Evolutionary conservation across 2,329 filamentous ascomycete species (phyloP), one percentile per base, ranked within the genome.

Genomic region (Ophiostoma populinum): DNA sequence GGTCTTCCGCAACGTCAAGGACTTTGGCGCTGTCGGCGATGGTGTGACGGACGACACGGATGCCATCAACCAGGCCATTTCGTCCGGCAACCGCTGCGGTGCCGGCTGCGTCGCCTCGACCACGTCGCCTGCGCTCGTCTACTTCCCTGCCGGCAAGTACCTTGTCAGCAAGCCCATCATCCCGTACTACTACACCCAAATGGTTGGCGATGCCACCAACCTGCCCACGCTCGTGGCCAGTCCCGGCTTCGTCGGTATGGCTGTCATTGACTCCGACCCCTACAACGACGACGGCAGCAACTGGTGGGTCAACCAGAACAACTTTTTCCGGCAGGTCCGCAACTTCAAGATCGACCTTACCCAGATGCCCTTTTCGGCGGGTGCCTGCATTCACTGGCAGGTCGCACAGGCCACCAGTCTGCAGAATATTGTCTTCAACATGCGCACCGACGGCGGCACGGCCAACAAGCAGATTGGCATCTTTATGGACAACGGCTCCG

Each of bases 181-280:
- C 34, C 78, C 85, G 53, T 78, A 77, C 55, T 95, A 95, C 65
- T 93, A 93, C 62, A 92, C 86, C 8, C 85, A 94, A 54, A 71
- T 95, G 42, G 65, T 94, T 24, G 87, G 87, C 38, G 85, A 95
- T 59, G 74, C 77, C 32, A 51, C 70, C 47, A 62, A 68, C 42
- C 55, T 76, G 11, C 85, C 87, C 0, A 76, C 75, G 0, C 63
- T 94, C 54, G 83, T 87, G 60, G 78, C 79, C 3, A 55, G 71
- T 2, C 53, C 75, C 28, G 61, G 63, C 47, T 98, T 95, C 50
- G 45, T 62, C 3, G 90, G 87, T 31, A 92, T 94, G 61, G 86
- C 80, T 28, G 69, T 95, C 35, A 79, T 98, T 45, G 86, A 94
- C 51, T 66, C 81, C 2, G 77, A 95, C 49, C 86, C 86, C 0